Conservation (phyloP, 345 rosid species). For the Pugionium dolabratum region DNA sequence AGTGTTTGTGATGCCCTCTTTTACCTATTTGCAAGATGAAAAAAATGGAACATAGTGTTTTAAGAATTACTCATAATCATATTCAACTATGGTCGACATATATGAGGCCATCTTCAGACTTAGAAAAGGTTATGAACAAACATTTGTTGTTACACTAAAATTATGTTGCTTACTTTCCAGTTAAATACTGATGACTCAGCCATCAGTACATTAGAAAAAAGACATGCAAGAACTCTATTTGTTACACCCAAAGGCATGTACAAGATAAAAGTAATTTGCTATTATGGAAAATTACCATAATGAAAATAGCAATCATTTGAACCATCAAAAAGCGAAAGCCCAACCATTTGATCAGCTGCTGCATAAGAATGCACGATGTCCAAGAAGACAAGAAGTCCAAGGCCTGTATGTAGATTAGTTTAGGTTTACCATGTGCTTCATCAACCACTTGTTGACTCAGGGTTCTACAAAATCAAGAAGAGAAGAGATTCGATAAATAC, state of each 20-base stretch:
- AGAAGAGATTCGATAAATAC: slow-evolving; percentile 21
- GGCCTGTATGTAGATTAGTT: slow-evolving; percentile 51
- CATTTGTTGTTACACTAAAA: slow-evolving; percentile 15
- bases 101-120: slow-evolving; percentile 14
- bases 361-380: slow-evolving; percentile 96
- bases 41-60: slow-evolving; percentile 19
- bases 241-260: slow-evolving; percentile 9
- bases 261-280: background rate
- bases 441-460: slow-evolving; percentile 60
- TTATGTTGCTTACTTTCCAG: slow-evolving; percentile 13
- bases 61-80: background rate
- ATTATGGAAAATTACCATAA: slow-evolving; percentile 53
- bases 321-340: slow-evolving; percentile 88
- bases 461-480: slow-evolving; percentile 9
- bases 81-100: slow-evolving; percentile 13
- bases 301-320: slow-evolving; percentile 97
- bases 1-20: slow-evolving; percentile 90
- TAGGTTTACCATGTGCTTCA: slow-evolving; percentile 66
- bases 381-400: slow-evolving; percentile 79
- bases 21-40: slow-evolving; percentile 57
- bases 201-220: slow-evolving; percentile 20
- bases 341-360: slow-evolving; percentile 97
- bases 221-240: slow-evolving; percentile 24
- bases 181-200: slow-evolving; percentile 9
- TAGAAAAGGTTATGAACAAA: slow-evolving; percentile 9